Evolutionary conservation across 306 rosid species (phyloP), one percentile per base, ranked within the genome.

Genomic region (Lagenaria siceraria): DNA sequence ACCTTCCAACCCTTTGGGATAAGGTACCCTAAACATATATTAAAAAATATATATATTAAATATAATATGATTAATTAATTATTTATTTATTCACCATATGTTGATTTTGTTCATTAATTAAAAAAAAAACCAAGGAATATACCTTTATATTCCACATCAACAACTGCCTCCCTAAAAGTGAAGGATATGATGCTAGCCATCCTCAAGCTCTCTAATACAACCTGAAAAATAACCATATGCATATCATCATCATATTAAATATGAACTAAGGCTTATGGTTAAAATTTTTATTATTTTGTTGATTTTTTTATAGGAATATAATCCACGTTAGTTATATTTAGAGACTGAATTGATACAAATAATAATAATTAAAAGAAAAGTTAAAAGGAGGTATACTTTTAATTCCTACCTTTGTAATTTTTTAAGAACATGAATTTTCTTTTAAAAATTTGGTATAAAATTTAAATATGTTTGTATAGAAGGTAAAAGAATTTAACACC

Each of bases 1-100:
- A 90, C 98, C 80, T 94, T 94, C 98, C 98, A 93, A 49, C 98
- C 98, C 85, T 93, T 93, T 52, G 98, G 98, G 63, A 93, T 93
- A 43, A 91, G 85, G 85, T 85, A 94, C 54, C 98, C 97, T 94
- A 77, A 54, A 86, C 59, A 60, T 53, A 68, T 31, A 11, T 46
- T 3, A 12, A 2, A 46, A 0, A 15, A 65, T 46, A 51, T 6
- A 5, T 35, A 35, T 35, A 35, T 5, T n/a, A n/a, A n/a, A 4
- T 35, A 7, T 27, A 22, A 49, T 4, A 35, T 53, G 40, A 7
- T 35, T 33, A 53, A 38, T 52, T 33, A 58, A 9, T 54, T 6
- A 8, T 10, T 31, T 33, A 53, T 31, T 19, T 4, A 54, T n/a
- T n/a, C n/a, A n/a, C n/a, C 14, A 0, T 3, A 8, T 6, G 4